Percentiles rank a stretch among this genome's conserved stretches.
phyloP scores from a whole-genome alignment of 2,329 filamentous ascomycete species.

The Fusarium mangiferae region DNA sequence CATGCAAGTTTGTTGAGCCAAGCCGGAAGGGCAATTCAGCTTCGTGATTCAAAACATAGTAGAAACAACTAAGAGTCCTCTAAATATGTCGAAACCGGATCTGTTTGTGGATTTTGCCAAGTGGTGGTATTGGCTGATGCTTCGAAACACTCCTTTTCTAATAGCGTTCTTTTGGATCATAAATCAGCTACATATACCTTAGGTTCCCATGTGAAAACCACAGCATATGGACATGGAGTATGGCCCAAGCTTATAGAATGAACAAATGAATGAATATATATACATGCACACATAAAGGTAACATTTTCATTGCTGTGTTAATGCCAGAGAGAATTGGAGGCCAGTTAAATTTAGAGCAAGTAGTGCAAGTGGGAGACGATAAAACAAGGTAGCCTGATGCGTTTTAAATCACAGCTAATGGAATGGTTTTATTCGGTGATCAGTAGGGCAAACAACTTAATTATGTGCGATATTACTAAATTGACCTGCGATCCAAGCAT shows the following conservation, averaged over 20 bases:
- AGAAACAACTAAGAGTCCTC: slow-evolving; percentile 2
- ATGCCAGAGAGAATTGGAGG: background rate
- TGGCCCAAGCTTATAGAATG: background rate
- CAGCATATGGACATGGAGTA: background rate
- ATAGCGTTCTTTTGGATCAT: background rate
- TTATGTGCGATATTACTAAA: too few relatives aligned
- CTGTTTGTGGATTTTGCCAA: slow-evolving; percentile 7
- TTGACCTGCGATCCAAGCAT: background rate
- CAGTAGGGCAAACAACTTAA: background rate
- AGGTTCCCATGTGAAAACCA: background rate
- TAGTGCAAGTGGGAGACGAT: background rate
- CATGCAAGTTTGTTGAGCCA: background rate
- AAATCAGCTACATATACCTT: slow-evolving; percentile 3
- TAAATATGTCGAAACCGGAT: slow-evolving; percentile 4
- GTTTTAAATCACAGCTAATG: background rate
- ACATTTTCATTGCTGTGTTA: background rate
- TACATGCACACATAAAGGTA: background rate
- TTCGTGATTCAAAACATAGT: slow-evolving; percentile 6
- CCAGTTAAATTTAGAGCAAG: background rate
- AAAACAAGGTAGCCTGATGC: background rate
- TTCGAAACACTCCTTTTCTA: slow-evolving; percentile 28
- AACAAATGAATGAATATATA: background rate
- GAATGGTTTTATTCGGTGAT: too few relatives aligned
- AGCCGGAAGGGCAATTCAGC: background rate
- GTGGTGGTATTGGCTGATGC: slow-evolving; percentile 1